These are phyloP conservation scores for Emericellopsis cladophorae DNA, from an alignment of 2,329 filamentous ascomycete species.

Conservation along the genomic window DNA sequence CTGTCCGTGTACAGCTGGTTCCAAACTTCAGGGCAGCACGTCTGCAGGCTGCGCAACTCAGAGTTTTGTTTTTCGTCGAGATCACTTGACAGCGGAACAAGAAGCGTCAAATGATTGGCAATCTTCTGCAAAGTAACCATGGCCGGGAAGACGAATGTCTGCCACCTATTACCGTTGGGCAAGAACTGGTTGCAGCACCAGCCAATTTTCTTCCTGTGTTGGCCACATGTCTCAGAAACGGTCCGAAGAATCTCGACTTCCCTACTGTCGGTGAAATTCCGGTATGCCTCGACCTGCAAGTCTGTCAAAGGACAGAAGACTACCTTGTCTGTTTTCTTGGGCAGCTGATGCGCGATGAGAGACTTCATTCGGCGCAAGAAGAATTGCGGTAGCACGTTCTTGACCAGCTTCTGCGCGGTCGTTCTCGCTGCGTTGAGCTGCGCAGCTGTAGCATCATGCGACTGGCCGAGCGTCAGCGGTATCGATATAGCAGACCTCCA, in stretches of 20 bases:
- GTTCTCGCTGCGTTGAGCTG: constrained; percentile 72
- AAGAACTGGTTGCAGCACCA: constrained; percentile 64
- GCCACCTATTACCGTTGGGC: constrained; percentile 52
- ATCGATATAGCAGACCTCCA: constrained; percentile 72
- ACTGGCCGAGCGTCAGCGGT: constrained; percentile 77
- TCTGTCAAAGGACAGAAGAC: constrained; percentile 89
- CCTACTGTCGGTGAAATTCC: constrained; percentile 60
- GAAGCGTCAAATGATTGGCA: constrained; percentile 80
- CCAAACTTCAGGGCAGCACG: constrained; percentile 66
- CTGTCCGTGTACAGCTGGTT: constrained; percentile 58
- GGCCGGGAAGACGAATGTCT: constrained; percentile 69
- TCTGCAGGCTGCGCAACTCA: constrained; percentile 60
- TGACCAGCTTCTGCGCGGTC: constrained; percentile 72
- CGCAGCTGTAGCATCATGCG: constrained; percentile 75
- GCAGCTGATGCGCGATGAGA: constrained; percentile 81
- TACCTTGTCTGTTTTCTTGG: constrained; percentile 87
- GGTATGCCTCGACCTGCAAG: constrained; percentile 70
- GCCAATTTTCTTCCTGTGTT: constrained; percentile 51
- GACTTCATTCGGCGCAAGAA: constrained; percentile 90
- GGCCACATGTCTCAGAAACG: constrained; percentile 52
- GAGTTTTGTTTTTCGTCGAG: constrained; percentile 61
- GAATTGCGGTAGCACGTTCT: constrained; percentile 78
- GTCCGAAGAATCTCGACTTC: constrained; percentile 56
- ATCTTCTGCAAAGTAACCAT: constrained; percentile 78
- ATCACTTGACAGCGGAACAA: constrained; percentile 59